Percentiles rank a stretch among this genome's conserved stretches.
Conservation (phyloP, 2,329 filamentous ascomycete genomes). For the Apiospora kogelbergensis region DNA sequence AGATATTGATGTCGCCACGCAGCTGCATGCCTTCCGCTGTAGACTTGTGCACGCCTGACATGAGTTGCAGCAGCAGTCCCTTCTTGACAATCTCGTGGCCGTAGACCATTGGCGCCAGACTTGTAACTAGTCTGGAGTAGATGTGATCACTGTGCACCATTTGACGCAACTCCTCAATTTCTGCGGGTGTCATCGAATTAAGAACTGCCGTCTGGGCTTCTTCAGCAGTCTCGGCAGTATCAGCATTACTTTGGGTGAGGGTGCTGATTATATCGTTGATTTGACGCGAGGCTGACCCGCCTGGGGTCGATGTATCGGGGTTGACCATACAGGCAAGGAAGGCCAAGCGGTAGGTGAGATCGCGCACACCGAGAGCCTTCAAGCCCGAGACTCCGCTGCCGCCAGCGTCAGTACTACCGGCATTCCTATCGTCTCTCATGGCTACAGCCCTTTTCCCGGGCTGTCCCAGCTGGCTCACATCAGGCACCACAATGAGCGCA, state of each 20-base stretch:
- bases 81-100: constrained; percentile 98
- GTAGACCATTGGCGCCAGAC: constrained; percentile 94
- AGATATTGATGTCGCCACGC: constrained; percentile 97
- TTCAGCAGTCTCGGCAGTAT: constrained; percentile 71
- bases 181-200: constrained; percentile 77
- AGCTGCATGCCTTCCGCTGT: constrained; percentile 94
- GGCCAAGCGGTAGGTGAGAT: constrained; percentile 93
- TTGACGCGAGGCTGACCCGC: constrained; percentile 72
- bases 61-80: constrained; percentile 86
- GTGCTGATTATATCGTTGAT: constrained; percentile 83
- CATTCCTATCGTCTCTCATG: constrained; percentile 74
- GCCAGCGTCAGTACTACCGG: constrained; percentile 75
- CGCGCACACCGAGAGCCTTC: constrained; percentile 89
- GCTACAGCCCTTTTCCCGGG: constrained; percentile 83
- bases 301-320: constrained; percentile 79
- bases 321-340: constrained; percentile 97
- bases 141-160: constrained; percentile 98
- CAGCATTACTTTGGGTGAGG: constrained; percentile 71
- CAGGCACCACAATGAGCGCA: constrained; percentile 91
- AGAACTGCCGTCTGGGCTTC: constrained; percentile 86
- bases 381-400: constrained; percentile 84
- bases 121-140: constrained; percentile 88
- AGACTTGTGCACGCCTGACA: constrained; percentile 91
- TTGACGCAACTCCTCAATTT: constrained; percentile 86
- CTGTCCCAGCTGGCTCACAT: constrained; percentile 91